A percentile compares a stretch with the other conserved stretches of the same genome.
phyloP scores from a whole-genome alignment of 257 asterid genomes.

The Fraxinus quadrangulata region DNA sequence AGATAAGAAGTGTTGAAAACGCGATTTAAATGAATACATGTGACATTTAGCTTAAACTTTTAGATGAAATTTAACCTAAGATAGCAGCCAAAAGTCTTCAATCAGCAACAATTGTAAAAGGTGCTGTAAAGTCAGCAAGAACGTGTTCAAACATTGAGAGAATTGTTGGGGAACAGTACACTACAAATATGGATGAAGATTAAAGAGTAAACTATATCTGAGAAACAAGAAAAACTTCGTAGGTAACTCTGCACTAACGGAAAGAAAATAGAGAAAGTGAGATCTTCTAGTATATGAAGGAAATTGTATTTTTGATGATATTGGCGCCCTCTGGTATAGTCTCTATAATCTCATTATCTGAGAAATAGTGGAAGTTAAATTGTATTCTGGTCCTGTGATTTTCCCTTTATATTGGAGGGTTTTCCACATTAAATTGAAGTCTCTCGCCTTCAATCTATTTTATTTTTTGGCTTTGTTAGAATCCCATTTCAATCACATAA shows the following conservation, averaged over 20 bases:
- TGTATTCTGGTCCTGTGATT: not conserved
- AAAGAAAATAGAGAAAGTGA: not conserved
- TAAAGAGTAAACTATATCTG: not conserved
- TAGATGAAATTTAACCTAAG: not conserved
- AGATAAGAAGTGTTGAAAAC: not conserved
- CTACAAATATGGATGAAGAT: not conserved
- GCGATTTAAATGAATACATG: not conserved
- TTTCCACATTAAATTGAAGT: too few relatives aligned
- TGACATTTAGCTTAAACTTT: too few relatives aligned
- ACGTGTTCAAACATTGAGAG: not conserved
- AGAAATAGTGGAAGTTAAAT: not conserved
- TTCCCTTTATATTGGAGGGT: too few relatives aligned
- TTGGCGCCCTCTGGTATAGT: not conserved
- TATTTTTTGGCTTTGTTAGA: not conserved
- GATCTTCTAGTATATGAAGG: not conserved
- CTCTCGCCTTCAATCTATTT: too few relatives aligned
- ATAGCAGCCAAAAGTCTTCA: not conserved
- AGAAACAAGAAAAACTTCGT: not conserved
- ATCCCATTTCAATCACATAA: not conserved
- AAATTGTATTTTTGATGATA: too few relatives aligned
- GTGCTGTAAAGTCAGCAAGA: not conserved
- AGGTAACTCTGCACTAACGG: not conserved
- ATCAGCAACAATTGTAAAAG: not conserved
- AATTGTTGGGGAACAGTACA: not conserved
- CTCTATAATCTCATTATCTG: not conserved